Percentiles rank a stretch among this genome's conserved stretches.
Evolutionary conservation across 176 grass and related monocot genomes (phyloP).

Genomic region (Chloris gayana): DNA sequence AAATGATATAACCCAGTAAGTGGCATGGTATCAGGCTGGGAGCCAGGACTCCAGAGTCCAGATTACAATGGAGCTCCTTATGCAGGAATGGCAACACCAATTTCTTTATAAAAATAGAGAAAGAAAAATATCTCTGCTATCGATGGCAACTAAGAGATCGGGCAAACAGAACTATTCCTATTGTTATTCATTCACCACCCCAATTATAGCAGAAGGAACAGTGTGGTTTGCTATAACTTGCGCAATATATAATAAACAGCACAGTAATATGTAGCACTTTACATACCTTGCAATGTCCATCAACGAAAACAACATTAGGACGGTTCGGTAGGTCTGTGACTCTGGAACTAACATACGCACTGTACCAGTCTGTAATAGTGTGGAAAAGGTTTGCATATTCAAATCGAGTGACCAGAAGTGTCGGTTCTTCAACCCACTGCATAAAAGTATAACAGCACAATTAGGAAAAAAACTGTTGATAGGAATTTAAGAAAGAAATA

Average conservation of each 20-base stretch:
- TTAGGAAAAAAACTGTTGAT: conserved; percentile 26
- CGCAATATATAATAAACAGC: conserved; percentile 4
- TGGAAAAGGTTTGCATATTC: conserved; percentile 99
- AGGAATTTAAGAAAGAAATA: background rate
- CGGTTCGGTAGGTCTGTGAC: conserved; percentile 62
- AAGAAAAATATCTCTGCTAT: background rate
- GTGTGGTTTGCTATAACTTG: conserved; percentile 15
- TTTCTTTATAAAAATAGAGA: background rate
- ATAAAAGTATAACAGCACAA: conserved; percentile 35
- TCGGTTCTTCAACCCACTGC: conserved; percentile 95
- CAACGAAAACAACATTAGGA: conserved; percentile 85
- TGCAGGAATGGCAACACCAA: conserved; percentile 2
- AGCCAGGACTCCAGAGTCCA: background rate
- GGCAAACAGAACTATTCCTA: background rate
- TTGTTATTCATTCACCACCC: background rate
- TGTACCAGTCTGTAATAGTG: conserved; percentile 99
- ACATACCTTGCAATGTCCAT: conserved; percentile 98
- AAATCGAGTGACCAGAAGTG: conserved; percentile 89
- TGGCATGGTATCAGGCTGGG: background rate
- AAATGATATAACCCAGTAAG: conserved; percentile 5
- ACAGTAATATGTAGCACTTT: conserved; percentile 7
- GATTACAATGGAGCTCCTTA: background rate
- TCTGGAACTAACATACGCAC: conserved; percentile 94
- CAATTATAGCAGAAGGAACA: conserved; percentile 16
- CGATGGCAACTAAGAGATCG: background rate